A percentile compares a stretch with the other conserved stretches of the same genome.
phyloP scores from a whole-genome alignment of 2,329 filamentous ascomycete genomes.

The Alternaria panax region DNA sequence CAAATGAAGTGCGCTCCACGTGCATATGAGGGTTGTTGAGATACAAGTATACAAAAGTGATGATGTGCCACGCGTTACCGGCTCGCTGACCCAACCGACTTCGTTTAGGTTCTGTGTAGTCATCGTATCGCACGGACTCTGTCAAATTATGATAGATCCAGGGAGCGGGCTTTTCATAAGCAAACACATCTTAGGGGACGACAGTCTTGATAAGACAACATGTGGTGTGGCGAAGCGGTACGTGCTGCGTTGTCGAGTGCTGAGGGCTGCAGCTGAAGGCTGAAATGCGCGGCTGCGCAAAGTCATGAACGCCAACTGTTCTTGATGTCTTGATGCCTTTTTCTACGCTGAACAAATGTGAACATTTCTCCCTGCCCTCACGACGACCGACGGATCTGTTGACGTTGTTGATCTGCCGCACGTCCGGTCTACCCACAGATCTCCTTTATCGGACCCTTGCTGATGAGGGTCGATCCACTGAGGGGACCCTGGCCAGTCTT shows the following conservation, averaged over 20 bases:
- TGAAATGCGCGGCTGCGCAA: background rate
- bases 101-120: background rate
- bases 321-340: background rate
- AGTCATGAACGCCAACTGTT: background rate
- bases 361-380: background rate
- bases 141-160: background rate
- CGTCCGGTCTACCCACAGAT: background rate
- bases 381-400: background rate
- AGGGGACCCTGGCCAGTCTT: constrained; percentile 3
- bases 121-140: background rate
- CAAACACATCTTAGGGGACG: background rate
- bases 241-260: background rate
- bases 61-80: background rate
- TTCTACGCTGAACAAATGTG: background rate
- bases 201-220: background rate
- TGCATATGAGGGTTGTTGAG: background rate
- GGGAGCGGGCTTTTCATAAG: background rate
- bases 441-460: constrained; percentile 6
- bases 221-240: background rate
- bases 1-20: background rate
- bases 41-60: background rate
- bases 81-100: background rate
- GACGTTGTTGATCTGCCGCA: background rate
- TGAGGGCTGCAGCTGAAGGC: background rate
- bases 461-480: background rate